Base-by-base conservation (phyloP, 2,329 filamentous ascomycete genomes). In the Penicillium frequentans region DNA sequence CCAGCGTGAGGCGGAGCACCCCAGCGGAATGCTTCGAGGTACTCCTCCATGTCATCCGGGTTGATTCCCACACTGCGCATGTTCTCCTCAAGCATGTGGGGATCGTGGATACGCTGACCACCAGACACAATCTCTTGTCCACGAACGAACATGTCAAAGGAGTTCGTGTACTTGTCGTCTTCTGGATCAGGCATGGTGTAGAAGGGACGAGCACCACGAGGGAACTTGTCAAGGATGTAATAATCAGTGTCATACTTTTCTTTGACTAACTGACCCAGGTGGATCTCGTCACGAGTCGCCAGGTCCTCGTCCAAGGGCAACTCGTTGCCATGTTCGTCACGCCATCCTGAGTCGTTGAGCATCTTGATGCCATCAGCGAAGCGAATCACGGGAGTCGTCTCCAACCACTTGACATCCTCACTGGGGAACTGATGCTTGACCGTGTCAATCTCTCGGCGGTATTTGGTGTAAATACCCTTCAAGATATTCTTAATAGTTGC, bases 171-270 rank as follows among this genome's bases (percentile, higher is more conserved):
- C 33, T 83, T 81, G 13, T 84, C 80, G 68, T 96, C 85, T 16
- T 87, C 80, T 1, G 88, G 84, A 61, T 96, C 90, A 27, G 88
- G 88, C 84, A 96, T 93, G 1, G 93, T 91, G 70, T 97, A 96
- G 76, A 97, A 96, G 0, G 93, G 93, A 44, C 93, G 86, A 2
- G 90, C 93, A 7, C 86, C 88, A 23, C 85, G 80, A 1, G 93
- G 93, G 79, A 97, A 97, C 70, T 96, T 96, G 82, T 97, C 93
- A 42, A 97, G 83, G 61, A 97, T 89, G 75, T 95, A 97, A 78
- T 96, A 96, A 68, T 97, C 93, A 0, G 93, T 96, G 54, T 85
- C 82, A 68, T 89, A 95, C 77, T 93, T 92, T 70, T 96, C 86
- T 76, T 90, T 93, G 68, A 97, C 86, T 16, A 97, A 79, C 68